Conservation (phyloP, 1,284 basidiomycete species). For the Melampsora americana region DNA sequence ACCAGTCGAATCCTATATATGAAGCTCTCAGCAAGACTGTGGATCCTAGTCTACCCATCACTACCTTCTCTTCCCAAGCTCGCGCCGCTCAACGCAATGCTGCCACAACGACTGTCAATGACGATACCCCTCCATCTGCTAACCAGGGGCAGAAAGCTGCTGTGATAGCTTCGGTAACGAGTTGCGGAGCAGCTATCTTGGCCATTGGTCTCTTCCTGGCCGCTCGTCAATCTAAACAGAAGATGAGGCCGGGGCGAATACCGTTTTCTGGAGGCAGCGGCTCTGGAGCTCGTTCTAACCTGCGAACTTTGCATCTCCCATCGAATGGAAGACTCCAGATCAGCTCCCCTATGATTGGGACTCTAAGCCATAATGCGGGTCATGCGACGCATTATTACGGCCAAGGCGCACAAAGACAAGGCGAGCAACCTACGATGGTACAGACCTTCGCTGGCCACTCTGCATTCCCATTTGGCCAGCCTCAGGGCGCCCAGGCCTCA, state of each 20-base stretch:
- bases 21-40: constrained; percentile 47
- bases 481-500: not conserved
- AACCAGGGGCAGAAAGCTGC: constrained; percentile 25
- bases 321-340: not conserved
- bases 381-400: not conserved
- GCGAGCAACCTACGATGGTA: too few species aligned
- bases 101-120: not conserved
- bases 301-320: constrained; percentile 13
- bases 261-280: not conserved
- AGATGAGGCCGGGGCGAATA: not conserved
- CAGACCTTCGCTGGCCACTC: too few species aligned
- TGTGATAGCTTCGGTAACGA: constrained; percentile 37
- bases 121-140: constrained; percentile 2
- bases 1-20: constrained; percentile 52
- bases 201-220: constrained; percentile 22
- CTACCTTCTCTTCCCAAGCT: not conserved
- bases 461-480: not conserved
- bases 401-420: too few species aligned
- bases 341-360: not conserved
- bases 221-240: constrained; percentile 10
- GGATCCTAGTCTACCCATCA: constrained; percentile 47
- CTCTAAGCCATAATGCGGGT: not conserved
- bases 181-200: constrained; percentile 27
- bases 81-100: constrained; percentile 18
- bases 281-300: constrained; percentile 16